phyloP scores from a whole-genome alignment of 2,329 filamentous ascomycete species.

The Onygenales sp. region DNA sequence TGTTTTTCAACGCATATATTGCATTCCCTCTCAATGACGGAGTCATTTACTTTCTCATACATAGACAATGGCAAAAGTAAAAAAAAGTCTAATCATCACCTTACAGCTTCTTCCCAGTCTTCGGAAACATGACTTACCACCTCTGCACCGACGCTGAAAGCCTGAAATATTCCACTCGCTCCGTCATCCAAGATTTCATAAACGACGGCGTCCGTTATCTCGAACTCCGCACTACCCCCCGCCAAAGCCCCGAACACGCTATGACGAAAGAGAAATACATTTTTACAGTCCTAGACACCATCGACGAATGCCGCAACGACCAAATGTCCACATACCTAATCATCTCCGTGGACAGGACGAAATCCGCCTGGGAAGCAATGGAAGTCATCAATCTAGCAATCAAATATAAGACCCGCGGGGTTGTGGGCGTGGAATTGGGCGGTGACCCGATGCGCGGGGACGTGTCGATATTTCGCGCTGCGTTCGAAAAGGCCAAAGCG shows the following conservation, averaged over 20 bases:
- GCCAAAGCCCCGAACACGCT: conserved; percentile 44
- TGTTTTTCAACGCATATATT: background rate
- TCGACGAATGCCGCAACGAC: conserved; percentile 42
- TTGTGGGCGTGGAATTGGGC: conserved; percentile 71
- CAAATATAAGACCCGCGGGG: conserved; percentile 41
- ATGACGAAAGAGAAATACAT: conserved; percentile 59
- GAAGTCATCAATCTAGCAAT: conserved; percentile 56
- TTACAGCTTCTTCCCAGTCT: conserved; percentile 64
- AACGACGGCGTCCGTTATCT: conserved; percentile 66
- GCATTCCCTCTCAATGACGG: background rate
- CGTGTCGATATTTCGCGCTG: conserved; percentile 49
- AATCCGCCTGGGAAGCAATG: conserved; percentile 48
- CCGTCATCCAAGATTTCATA: conserved; percentile 58
- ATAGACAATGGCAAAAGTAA: too few species aligned
- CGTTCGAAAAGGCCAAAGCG: conserved; percentile 49
- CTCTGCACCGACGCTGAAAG: conserved; percentile 56
- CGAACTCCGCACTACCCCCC: conserved; percentile 71
- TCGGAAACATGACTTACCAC: conserved; percentile 69
- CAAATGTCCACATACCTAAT: conserved; percentile 57
- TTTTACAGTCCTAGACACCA: conserved; percentile 53
- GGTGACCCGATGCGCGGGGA: conserved; percentile 60
- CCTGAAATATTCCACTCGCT: conserved; percentile 52
- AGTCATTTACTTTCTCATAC: background rate
- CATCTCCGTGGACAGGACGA: conserved; percentile 63
- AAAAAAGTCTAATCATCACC: background rate